These are phyloP conservation scores for Dianthus caryophyllus DNA, from an alignment of 148 eudicot species.

Conservation along the genomic window DNA sequence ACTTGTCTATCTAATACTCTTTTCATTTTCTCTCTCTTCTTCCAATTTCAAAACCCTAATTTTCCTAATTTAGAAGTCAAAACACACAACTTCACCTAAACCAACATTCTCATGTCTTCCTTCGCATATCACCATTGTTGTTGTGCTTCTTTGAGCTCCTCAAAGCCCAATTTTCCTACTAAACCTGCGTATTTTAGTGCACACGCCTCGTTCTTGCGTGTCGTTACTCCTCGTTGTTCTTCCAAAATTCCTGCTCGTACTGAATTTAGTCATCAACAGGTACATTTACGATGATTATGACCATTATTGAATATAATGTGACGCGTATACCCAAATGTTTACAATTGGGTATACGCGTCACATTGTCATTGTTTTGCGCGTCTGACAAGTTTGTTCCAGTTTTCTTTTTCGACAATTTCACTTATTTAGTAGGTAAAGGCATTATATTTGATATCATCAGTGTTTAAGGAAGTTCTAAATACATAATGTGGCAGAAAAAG, in stretches of 20 bases:
- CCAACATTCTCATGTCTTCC: conserved; percentile 53
- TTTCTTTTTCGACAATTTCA: no score
- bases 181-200: conserved; percentile 17
- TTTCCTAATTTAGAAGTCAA: background rate
- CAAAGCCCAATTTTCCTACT: conserved; percentile 27
- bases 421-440: no score
- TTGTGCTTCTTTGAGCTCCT: conserved; percentile 32
- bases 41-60: conserved; percentile 8
- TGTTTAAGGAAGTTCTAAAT: conserved; percentile 4
- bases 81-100: background rate
- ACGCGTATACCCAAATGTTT: no score
- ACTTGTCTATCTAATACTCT: conserved; percentile 4
- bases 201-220: conserved; percentile 22
- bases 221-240: conserved; percentile 32
- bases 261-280: conserved; percentile 32
- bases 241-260: conserved; percentile 29
- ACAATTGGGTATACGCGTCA: no score
- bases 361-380: no score
- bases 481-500: conserved; percentile 41
- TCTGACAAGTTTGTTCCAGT: no score
- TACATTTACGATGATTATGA: no score
- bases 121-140: conserved; percentile 38
- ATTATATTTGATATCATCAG: no score
- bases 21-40: background rate
- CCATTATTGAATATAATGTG: no score